Base-by-base conservation (phyloP, 73 alveolate species). In the Paramecium caudatum region DNA sequence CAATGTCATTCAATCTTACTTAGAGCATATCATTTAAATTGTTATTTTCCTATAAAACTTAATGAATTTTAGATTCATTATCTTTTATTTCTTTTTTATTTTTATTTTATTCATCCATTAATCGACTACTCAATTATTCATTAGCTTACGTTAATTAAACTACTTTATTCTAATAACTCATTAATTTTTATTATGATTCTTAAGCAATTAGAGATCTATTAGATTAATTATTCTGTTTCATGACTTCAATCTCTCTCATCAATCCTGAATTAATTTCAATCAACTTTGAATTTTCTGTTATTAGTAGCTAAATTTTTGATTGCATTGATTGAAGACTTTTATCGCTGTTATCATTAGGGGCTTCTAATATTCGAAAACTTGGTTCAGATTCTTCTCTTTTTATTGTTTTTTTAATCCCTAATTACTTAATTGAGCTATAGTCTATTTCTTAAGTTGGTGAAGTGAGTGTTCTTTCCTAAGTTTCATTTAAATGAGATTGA, bases 381-480 rank as follows among this genome's bases (percentile, higher is more conserved):
- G 88, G 69, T 21, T 74, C 88, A 39, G 88, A 74, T 37, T 74
- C 88, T 23, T 74, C 88, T 43, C 65, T 74, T 39, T 74, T 74
- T 1, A 74, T 68, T 27, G 80, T 55, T 55, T 55, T 55, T 55
- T 10, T 55, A 10, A 55, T 55, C 30, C 45, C 80, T 55, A 55
- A 12, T 55, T 55, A 27, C 17, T 55, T 55, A 10, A 23, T 55
- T 3, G 80, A 55, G 30, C 30, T 55, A 55, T 55, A 55, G 30
- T 55, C 30, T 27, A 27, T 55, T 21, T 55, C 80, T 55, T 55
- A 55, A 21, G 80, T 55, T 21, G 80, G 80, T 3, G 80, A 55
- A 27, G 32, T 55, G 23, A 55, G 30, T 55, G 23, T 7, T 55
- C 10, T 17, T 27, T 55, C 80, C n/a, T 23, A 55, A 2, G 80